Evolutionary conservation across 2,329 filamentous ascomycete genomes (phyloP).

Genomic region (Cladorrhinum sp.): DNA sequence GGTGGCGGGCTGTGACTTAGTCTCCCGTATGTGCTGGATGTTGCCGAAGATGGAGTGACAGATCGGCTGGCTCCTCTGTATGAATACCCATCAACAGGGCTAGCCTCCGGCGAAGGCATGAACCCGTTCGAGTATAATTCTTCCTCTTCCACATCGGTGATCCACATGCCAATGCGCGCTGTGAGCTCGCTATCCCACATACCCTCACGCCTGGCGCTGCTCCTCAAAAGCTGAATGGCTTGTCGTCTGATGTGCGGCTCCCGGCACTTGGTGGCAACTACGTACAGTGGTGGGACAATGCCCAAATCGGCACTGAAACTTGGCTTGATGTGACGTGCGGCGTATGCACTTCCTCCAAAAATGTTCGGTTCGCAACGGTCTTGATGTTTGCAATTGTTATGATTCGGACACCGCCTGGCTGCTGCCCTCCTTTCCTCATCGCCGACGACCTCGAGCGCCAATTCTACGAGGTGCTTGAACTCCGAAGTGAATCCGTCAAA

Average conservation of each 20-base stretch:
- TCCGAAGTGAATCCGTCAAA: constrained; percentile 54
- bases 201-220: constrained; percentile 60
- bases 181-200: constrained; percentile 66
- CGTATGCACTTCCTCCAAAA: constrained; percentile 43
- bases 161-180: constrained; percentile 54
- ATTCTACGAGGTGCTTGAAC: constrained; percentile 54
- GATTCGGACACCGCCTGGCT: constrained; percentile 44
- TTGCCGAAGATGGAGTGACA: constrained; percentile 29
- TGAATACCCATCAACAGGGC: constrained; percentile 22
- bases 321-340: constrained; percentile 53
- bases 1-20: constrained; percentile 4
- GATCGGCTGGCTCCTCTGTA: constrained; percentile 29
- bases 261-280: constrained; percentile 65
- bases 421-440: constrained; percentile 54
- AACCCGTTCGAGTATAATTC: constrained; percentile 23
- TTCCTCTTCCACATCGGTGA: constrained; percentile 53
- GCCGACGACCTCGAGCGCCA: constrained; percentile 58
- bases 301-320: constrained; percentile 64
- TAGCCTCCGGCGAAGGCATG: constrained; percentile 30
- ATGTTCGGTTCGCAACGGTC: constrained; percentile 34
- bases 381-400: constrained; percentile 42
- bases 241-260: constrained; percentile 54
- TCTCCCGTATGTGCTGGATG: constrained; percentile 16
- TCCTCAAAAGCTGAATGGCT: constrained; percentile 59
- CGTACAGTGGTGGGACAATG: constrained; percentile 62